phyloP scores from a whole-genome alignment of 176 grass and related monocot genomes.

The Musa beccarii region DNA sequence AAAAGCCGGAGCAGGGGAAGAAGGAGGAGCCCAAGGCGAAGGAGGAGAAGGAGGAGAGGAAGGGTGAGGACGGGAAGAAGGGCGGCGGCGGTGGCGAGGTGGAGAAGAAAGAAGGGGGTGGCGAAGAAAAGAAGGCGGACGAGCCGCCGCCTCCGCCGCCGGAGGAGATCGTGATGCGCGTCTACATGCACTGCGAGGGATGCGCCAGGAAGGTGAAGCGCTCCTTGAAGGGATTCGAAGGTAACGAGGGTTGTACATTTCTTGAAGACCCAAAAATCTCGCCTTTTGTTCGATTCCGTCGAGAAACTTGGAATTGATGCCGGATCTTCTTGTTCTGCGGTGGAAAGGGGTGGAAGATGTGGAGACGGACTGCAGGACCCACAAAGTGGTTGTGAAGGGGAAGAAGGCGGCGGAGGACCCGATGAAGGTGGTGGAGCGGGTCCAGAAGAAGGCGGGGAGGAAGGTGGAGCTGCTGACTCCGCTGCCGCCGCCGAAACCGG shows the following conservation, averaged over 20 bases:
- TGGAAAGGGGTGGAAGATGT: slow-evolving; percentile 44
- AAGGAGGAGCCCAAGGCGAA: background rate
- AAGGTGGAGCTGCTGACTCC: slow-evolving; percentile 44
- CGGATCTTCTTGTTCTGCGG: background rate
- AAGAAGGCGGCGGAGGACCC: slow-evolving; percentile 27
- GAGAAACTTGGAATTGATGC: background rate
- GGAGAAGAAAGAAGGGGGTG: background rate
- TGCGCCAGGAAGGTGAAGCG: slow-evolving; percentile 51
- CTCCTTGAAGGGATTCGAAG: slow-evolving; percentile 31
- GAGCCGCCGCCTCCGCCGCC: background rate
- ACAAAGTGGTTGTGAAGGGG: slow-evolving; percentile 49
- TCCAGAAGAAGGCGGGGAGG: slow-evolving; percentile 41
- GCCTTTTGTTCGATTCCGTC: background rate
- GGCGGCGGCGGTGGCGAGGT: background rate
- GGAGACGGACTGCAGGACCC: slow-evolving; percentile 27
- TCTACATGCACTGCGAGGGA: slow-evolving; percentile 49
- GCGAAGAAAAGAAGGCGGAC: background rate
- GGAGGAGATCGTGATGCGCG: slow-evolving; percentile 34
- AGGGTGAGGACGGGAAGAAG: background rate
- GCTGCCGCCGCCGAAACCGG: slow-evolving; percentile 7
- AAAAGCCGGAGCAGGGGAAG: slow-evolving; percentile 6
- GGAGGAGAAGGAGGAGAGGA: background rate
- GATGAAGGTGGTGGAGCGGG: slow-evolving; percentile 18
- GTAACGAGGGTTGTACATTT: slow-evolving; percentile 21
- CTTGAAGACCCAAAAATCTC: background rate